Evolutionary conservation across 2,329 filamentous ascomycete genomes (phyloP).

Genomic region (Trichophyton benhamiae): DNA sequence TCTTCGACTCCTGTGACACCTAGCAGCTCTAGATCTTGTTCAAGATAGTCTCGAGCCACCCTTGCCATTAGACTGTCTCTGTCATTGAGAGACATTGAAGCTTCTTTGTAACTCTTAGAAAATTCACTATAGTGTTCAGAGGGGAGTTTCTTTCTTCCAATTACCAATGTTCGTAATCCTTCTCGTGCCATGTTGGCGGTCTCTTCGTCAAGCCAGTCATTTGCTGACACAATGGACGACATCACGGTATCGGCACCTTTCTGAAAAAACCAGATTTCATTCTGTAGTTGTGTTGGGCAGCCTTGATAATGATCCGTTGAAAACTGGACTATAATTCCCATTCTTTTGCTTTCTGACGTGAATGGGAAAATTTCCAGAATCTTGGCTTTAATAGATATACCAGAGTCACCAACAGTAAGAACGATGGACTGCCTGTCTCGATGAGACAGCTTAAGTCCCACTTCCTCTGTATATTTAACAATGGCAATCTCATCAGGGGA

Average conservation of each 20-base stretch:
- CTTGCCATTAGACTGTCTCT: constrained; percentile 72
- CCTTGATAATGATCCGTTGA: constrained; percentile 44
- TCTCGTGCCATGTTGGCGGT: constrained; percentile 99
- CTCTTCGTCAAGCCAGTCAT: constrained; percentile 98
- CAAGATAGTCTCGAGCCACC: constrained; percentile 68
- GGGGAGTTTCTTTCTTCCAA: constrained; percentile 81
- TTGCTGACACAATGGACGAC: constrained; percentile 85
- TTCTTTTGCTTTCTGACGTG: constrained; percentile 92
- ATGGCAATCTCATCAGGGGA: constrained; percentile 98
- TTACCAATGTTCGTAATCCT: constrained; percentile 82
- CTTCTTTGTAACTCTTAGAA: constrained; percentile 58
- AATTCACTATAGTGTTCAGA: constrained; percentile 71
- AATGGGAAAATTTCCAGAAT: constrained; percentile 96
- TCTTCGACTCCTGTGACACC: constrained; percentile 98
- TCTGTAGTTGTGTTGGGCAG: constrained; percentile 39
- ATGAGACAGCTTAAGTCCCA: constrained; percentile 71
- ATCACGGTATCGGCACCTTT: constrained; percentile 98
- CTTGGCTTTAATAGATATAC: constrained; percentile 66
- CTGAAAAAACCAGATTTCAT: constrained; percentile 96
- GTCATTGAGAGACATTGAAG: constrained; percentile 64
- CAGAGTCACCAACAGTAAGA: constrained; percentile 63
- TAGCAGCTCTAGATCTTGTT: constrained; percentile 77
- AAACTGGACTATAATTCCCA: constrained; percentile 94
- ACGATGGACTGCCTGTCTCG: constrained; percentile 80
- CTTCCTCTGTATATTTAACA: constrained; percentile 84